A percentile compares a stretch with the other conserved stretches of the same genome.
Conservation (phyloP, 441 rosid genomes). For the Dalechampia spathulata region DNA sequence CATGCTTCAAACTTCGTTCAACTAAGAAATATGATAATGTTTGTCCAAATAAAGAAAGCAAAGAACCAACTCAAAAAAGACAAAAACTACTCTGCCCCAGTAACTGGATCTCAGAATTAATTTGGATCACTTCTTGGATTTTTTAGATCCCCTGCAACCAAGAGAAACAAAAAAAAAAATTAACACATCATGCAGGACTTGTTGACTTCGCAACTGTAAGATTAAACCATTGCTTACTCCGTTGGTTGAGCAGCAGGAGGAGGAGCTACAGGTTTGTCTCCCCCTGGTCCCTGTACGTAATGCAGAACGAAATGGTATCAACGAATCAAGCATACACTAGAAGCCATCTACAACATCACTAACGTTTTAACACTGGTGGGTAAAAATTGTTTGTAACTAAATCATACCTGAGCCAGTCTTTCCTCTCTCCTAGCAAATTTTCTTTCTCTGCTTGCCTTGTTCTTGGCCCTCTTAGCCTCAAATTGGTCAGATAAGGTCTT, state of each 20-base stretch:
- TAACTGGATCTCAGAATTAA: not conserved
- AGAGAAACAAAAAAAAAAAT: not conserved
- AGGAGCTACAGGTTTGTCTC: constrained; percentile 34
- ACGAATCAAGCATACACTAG: not conserved
- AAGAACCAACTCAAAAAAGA: not conserved
- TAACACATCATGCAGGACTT: not conserved
- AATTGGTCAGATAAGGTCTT: constrained; percentile 55
- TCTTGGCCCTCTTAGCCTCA: constrained; percentile 34
- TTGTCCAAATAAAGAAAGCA: constrained; percentile 12
- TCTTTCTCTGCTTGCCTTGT: not conserved
- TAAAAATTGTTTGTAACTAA: not conserved
- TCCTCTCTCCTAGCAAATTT: no score
- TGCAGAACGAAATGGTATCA: not conserved
- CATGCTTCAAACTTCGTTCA: constrained; percentile 4
- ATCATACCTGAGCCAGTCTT: not conserved
- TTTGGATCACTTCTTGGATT: constrained; percentile 46
- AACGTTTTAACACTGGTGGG: not conserved
- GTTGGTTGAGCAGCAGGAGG: constrained; percentile 33
- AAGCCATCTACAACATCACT: not conserved
- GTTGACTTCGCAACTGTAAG: not conserved
- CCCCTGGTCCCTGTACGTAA: constrained; percentile 56
- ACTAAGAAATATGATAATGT: constrained; percentile 2
- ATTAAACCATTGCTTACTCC: constrained; percentile 29
- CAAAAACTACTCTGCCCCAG: constrained; percentile 10
- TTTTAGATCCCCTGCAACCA: constrained; percentile 45